A percentile compares a stretch with the other conserved stretches of the same genome.
Conservation (phyloP, 2,329 filamentous ascomycete species). For the Nothopassalora personata region DNA sequence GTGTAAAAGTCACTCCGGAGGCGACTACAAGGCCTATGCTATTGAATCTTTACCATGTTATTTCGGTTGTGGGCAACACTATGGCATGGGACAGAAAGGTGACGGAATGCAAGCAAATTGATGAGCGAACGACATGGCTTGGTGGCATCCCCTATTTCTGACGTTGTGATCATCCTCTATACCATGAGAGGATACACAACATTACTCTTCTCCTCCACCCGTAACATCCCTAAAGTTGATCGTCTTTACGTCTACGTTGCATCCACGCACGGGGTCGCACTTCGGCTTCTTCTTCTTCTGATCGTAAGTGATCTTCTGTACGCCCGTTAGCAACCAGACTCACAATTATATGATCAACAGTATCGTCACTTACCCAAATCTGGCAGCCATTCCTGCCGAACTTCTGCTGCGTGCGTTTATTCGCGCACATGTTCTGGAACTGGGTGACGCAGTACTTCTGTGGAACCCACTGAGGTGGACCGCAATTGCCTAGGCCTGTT, state of each 20-base stretch:
- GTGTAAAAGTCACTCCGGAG: no score
- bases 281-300: not conserved
- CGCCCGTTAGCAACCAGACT: not conserved
- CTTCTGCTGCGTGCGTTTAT: conserved; percentile 3
- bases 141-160: no score
- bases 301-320: not conserved
- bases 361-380: conserved; percentile 3
- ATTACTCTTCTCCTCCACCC: no score
- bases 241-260: not conserved
- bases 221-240: no score
- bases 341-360: not conserved
- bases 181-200: no score
- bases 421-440: conserved; percentile 15
- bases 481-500: conserved; percentile 4
- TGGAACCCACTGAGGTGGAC: conserved; percentile 17
- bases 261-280: not conserved
- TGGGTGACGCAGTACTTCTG: conserved; percentile 17
- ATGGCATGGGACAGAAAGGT: no score
- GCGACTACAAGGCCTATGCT: no score
- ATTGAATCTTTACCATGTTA: no score
- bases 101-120: no score
- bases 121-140: no score
- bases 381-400: conserved; percentile 15
- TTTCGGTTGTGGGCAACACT: no score
- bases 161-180: no score